Evolutionary conservation across 1,284 basidiomycete species (phyloP).

Genomic region (Agaricales sp.): DNA sequence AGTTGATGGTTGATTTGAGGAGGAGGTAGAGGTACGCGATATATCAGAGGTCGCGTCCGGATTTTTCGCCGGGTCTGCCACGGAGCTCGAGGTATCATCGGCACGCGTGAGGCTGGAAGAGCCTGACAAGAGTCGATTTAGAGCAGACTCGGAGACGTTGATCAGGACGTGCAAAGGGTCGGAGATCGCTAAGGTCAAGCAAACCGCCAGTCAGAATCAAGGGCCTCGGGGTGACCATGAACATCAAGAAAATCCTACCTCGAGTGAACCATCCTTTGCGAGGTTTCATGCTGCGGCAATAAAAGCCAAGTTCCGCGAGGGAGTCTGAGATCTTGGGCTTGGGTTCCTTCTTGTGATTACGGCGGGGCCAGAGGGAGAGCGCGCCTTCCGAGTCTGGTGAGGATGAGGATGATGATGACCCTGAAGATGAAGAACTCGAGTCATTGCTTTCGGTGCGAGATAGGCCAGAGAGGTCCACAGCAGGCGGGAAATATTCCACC

Average conservation of each 20-base stretch:
- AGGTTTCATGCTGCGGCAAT: constrained; percentile 51
- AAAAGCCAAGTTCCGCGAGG: constrained; percentile 41
- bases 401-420: too few relatives aligned
- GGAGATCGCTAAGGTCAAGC: constrained; percentile 24
- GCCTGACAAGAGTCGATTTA: constrained; percentile 29
- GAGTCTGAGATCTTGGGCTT: constrained; percentile 33
- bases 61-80: too few relatives aligned
- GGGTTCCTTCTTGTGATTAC: constrained; percentile 12
- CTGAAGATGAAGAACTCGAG: too few relatives aligned
- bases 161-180: constrained; percentile 40
- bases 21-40: too few relatives aligned
- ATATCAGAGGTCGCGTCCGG: too few relatives aligned
- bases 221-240: too few relatives aligned
- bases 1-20: too few relatives aligned
- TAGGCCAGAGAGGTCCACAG: too few relatives aligned
- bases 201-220: too few relatives aligned
- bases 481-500: constrained; percentile 46
- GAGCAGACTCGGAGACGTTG: constrained; percentile 48
- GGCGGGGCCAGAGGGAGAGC: constrained; percentile 9
- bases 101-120: too few relatives aligned
- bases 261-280: constrained; percentile 34
- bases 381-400: constrained; percentile 10
- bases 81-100: too few relatives aligned
- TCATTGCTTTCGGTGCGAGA: too few relatives aligned
- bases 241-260: constrained; percentile 17